Conservation (phyloP, 768 basidiomycete species). For the Mycena pura region DNA sequence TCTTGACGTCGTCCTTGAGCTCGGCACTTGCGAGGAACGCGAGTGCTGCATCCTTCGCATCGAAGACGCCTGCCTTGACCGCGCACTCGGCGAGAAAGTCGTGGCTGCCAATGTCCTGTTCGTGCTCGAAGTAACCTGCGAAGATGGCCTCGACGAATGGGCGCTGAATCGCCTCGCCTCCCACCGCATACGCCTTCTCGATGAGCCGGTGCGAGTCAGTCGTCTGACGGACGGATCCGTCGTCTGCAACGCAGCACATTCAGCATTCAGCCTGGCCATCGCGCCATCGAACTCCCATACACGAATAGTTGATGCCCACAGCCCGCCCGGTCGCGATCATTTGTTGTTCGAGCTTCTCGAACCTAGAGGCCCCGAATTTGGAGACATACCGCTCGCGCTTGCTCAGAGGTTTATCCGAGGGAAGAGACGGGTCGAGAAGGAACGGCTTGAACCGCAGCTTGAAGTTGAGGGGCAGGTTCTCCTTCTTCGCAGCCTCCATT, state of each 20-base stretch:
- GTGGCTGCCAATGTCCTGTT: slow-evolving; percentile 19
- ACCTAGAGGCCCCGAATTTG: slow-evolving; percentile 13
- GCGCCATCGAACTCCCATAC: not conserved
- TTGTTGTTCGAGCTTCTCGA: slow-evolving; percentile 12
- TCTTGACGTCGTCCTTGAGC: slow-evolving; percentile 8
- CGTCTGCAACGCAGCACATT: slow-evolving; percentile 3
- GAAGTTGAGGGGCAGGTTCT: slow-evolving; percentile 23
- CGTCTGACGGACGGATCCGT: slow-evolving; percentile 21
- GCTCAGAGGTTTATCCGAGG: not conserved
- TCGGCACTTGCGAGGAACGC: slow-evolving; percentile 13
- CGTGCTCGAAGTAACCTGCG: slow-evolving; percentile 24
- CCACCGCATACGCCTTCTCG: slow-evolving; percentile 20
- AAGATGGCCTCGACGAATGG: slow-evolving; percentile 20
- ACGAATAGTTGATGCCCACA: slow-evolving; percentile 23
- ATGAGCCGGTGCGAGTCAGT: slow-evolving; percentile 28
- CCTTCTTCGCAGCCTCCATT: slow-evolving; percentile 22
- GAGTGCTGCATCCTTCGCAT: slow-evolving; percentile 8
- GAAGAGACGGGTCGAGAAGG: slow-evolving; percentile 22
- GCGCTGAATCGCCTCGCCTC: slow-evolving; percentile 20
- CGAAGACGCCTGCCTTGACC: slow-evolving; percentile 14
- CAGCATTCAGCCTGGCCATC: too few species aligned
- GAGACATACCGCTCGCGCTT: slow-evolving; percentile 12
- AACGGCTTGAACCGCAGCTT: slow-evolving; percentile 26
- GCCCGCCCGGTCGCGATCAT: slow-evolving; percentile 15
- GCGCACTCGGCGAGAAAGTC: slow-evolving; percentile 21